Evolutionary conservation across 75 land plant species (phyloP).

Genomic region (Sequoiadendron giganteum): DNA sequence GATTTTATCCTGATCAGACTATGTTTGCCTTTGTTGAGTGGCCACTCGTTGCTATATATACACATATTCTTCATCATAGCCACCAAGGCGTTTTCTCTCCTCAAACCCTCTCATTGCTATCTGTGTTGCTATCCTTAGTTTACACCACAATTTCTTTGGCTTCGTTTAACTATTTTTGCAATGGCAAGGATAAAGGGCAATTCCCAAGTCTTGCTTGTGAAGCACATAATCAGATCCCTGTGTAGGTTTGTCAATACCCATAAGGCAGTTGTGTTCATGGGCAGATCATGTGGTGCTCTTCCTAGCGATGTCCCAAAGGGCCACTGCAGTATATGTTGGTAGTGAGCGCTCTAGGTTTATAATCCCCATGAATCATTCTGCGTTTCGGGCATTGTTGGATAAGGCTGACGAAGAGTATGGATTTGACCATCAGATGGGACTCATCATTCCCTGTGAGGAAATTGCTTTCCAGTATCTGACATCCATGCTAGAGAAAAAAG

Average conservation of each 20-base stretch:
- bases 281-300: background rate
- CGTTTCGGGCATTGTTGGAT: slow-evolving; percentile 20
- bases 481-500: background rate
- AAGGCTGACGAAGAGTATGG: slow-evolving; percentile 34
- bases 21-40: too few species aligned
- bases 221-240: background rate
- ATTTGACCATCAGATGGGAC: slow-evolving; percentile 33
- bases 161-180: background rate
- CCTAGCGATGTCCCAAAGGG: slow-evolving; percentile 23
- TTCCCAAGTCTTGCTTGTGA: background rate
- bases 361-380: slow-evolving; percentile 36
- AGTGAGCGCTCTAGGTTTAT: slow-evolving; percentile 22
- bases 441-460: slow-evolving; percentile 65
- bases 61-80: background rate
- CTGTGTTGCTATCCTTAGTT: background rate
- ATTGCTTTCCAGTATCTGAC: slow-evolving; percentile 5
- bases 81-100: background rate
- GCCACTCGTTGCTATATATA: background rate
- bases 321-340: slow-evolving; percentile 67
- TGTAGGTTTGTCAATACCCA: background rate
- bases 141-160: background rate
- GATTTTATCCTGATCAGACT: too few species aligned
- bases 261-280: background rate
- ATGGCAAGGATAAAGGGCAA: background rate
- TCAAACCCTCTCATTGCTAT: background rate